Evolutionary conservation across 164 flowering plant genomes (phyloP), one percentile per base, ranked within the genome.

Genomic region (Dillenia suffruticosa): DNA sequence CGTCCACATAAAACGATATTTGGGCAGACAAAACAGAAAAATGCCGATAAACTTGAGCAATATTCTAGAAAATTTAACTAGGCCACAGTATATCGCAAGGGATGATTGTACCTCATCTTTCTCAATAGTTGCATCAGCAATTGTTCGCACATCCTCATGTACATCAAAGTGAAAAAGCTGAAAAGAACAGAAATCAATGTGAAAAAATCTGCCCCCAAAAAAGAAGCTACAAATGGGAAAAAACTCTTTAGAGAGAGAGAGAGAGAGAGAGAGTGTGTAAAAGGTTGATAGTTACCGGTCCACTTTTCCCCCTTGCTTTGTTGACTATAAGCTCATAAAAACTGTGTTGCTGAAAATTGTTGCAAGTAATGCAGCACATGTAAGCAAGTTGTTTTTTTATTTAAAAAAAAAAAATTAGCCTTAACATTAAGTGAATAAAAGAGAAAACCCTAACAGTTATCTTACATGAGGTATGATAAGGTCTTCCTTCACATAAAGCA

Each of bases 151-250:
- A 72, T 94, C 97, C 72, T 94, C 99, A 48, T 94, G 99, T 53
- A 94, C 99, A 79, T 94, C 97, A 70, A 94, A 94, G 69, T 94
- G 99, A 76, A 94, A 94, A 69, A 94, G 96, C 99, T 94, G 84
- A 19, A 5, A 4, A 44, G 45, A 53, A 62, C 10, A 63, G 12
- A 44, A 55, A 14, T 15, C 40, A 58, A 8, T 9, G 16, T 44
- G 48, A 47, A 47, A 46, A 8, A 58, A 56, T 26, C 40, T 14
- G 9, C 40, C 40, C 40, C 7, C 6, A 8, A 12, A 9, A 10
- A 49, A 49, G 51, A 49, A 12, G 51, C 51, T 49, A 49, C 14
- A 12, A 49, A 49, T 8, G 6, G 13, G 51, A 5, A 3, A 0
- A 9, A 12, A 49, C 49, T 47, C 12, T 9, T 47, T 9, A 0